A percentile compares a stretch with the other conserved stretches of the same genome.
phyloP scores from a whole-genome alignment of 768 basidiomycete genomes.

The Roridomyces roridus region DNA sequence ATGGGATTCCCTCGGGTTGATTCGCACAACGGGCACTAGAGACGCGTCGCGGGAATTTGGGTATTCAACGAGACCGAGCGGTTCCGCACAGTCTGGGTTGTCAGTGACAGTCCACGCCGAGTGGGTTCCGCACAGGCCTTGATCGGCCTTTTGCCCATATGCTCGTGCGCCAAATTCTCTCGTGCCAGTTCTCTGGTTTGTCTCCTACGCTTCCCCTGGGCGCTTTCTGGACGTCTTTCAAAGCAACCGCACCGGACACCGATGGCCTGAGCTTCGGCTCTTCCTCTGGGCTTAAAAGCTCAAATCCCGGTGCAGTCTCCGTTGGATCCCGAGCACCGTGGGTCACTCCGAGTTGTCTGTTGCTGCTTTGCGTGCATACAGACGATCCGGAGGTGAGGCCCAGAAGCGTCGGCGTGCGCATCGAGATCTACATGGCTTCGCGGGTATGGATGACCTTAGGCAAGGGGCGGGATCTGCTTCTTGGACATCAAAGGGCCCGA shows the following conservation, averaged over 20 bases:
- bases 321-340: conserved; percentile 22
- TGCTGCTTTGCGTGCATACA: conserved; percentile 7
- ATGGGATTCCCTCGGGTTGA: conserved; percentile 10
- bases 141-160: conserved; percentile 9
- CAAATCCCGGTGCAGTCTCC: conserved; percentile 23
- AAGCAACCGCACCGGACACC: conserved; percentile 14
- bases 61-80: conserved; percentile 17
- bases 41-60: conserved; percentile 25
- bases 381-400: conserved; percentile 15
- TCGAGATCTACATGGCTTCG: conserved; percentile 23
- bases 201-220: conserved; percentile 3
- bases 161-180: conserved; percentile 21
- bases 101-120: conserved; percentile 1
- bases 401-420: conserved; percentile 27
- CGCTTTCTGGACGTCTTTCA: conserved; percentile 6
- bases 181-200: conserved; percentile 7
- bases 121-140: conserved; percentile 19
- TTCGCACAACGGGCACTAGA: conserved; percentile 20
- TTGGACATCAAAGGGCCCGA: conserved; percentile 16
- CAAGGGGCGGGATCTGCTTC: not conserved
- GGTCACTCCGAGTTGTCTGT: conserved; percentile 20
- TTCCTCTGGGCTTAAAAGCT: conserved; percentile 22
- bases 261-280: conserved; percentile 22
- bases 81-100: conserved; percentile 11
- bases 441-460: conserved; percentile 17